These are phyloP conservation scores for Teunomyces funiuensis DNA, from an alignment of 805 yeast species.

Conservation along the genomic window DNA sequence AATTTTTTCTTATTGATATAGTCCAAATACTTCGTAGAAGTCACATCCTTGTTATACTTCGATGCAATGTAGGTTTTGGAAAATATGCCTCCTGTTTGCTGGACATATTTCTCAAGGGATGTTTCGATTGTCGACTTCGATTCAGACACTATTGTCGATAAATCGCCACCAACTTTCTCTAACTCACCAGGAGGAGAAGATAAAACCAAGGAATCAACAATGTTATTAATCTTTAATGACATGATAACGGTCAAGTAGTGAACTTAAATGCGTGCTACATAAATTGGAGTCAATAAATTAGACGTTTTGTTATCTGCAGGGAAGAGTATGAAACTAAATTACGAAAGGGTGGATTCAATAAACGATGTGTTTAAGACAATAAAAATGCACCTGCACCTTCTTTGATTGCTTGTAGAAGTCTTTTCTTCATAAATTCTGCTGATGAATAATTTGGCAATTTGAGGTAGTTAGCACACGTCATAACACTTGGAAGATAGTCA, in stretches of 20 bases:
- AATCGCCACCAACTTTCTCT: constrained; percentile 24
- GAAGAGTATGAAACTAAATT: too few species aligned
- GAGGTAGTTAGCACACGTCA: constrained; percentile 96
- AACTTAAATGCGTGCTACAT: too few species aligned
- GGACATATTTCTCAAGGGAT: constrained; percentile 28
- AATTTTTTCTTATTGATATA: constrained; percentile 47
- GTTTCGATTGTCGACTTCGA: constrained; percentile 23
- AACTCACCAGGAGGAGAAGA: constrained; percentile 43
- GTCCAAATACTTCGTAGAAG: constrained; percentile 52
- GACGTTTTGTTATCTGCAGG: background rate
- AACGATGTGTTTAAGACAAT: constrained; percentile 56
- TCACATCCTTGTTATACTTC: constrained; percentile 29
- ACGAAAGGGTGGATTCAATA: too few species aligned
- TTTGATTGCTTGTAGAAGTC: constrained; percentile 66
- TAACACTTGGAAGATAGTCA: constrained; percentile 89
- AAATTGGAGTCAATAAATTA: too few species aligned
- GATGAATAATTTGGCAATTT: constrained; percentile 82
- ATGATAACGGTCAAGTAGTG: constrained; percentile 10
- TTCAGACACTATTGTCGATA: constrained; percentile 23
- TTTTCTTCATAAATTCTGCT: constrained; percentile 54
- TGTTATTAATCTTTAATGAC: constrained; percentile 24
- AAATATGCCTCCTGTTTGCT: constrained; percentile 30
- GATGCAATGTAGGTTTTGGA: constrained; percentile 33
- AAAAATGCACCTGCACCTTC: constrained; percentile 91
- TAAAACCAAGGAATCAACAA: constrained; percentile 31